Conservation (phyloP, 805 yeast genomes). For the Cyberlindnera mississippiensis region DNA sequence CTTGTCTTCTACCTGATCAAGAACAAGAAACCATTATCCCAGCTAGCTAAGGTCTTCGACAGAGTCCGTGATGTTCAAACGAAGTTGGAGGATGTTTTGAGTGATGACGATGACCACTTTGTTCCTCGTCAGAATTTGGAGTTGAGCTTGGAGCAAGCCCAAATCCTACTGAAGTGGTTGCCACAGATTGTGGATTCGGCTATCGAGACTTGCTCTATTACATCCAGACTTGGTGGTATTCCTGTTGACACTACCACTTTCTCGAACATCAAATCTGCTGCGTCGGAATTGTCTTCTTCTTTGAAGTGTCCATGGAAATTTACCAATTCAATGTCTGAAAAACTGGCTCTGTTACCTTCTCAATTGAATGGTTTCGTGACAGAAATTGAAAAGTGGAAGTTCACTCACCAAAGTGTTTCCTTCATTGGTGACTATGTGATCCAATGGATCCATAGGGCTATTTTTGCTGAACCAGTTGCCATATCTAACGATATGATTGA, state of each 20-base stretch:
- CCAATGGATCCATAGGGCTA: slow-evolving; percentile 38
- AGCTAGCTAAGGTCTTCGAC: slow-evolving; percentile 23
- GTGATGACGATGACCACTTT: slow-evolving; percentile 14
- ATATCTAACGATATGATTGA: slow-evolving; percentile 4
- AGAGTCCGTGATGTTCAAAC: slow-evolving; percentile 21
- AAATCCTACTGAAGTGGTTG: slow-evolving; percentile 28
- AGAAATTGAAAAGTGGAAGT: slow-evolving; percentile 35
- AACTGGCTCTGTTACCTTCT: slow-evolving; percentile 21
- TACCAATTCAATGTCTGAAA: slow-evolving; percentile 14
- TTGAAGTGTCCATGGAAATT: slow-evolving; percentile 16
- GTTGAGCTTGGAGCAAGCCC: slow-evolving; percentile 11
- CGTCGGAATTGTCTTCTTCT: slow-evolving; percentile 9
- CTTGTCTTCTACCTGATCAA: slow-evolving; percentile 54
- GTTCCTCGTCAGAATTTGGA: slow-evolving; percentile 18
- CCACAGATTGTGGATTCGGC: slow-evolving; percentile 34
- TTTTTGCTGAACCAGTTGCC: neutral
- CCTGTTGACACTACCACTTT: slow-evolving; percentile 22
- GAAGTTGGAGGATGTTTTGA: slow-evolving; percentile 23
- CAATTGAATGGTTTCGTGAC: slow-evolving; percentile 26
- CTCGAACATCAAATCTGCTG: slow-evolving; percentile 11
- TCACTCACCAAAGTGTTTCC: slow-evolving; percentile 27
- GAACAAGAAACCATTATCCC: slow-evolving; percentile 44
- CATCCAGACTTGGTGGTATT: slow-evolving; percentile 14
- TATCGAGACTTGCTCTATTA: slow-evolving; percentile 18
- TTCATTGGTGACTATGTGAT: slow-evolving; percentile 48